Percentiles rank a stretch among this genome's conserved stretches.
These are phyloP conservation scores for Tardiomyces blankii DNA, from an alignment of 1,139 yeast species.

Conservation along the genomic window DNA sequence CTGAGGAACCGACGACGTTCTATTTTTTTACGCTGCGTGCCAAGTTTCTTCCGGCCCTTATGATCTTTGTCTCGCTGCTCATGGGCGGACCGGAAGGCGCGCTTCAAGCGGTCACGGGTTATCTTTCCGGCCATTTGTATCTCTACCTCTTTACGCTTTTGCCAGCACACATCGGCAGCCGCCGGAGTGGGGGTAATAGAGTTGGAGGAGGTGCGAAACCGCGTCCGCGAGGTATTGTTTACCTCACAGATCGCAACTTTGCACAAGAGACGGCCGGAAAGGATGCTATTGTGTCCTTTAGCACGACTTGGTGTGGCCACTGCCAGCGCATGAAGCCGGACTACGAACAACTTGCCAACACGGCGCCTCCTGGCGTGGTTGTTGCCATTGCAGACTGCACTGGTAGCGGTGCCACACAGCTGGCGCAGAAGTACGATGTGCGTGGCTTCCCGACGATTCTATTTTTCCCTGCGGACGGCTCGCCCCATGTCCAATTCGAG, in stretches of 20 bases:
- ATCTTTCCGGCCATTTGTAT: background rate
- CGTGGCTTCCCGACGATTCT: constrained; percentile 43
- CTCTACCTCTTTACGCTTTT: background rate
- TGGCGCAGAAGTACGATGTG: constrained; percentile 35
- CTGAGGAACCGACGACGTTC: background rate
- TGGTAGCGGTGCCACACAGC: constrained; percentile 32
- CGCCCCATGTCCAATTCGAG: constrained; percentile 32
- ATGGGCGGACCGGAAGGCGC: background rate
- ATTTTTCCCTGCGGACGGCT: constrained; percentile 33
- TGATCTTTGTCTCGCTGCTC: background rate
- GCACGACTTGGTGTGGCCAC: constrained; percentile 75
- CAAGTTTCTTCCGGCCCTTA: background rate
- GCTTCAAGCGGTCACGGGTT: background rate
- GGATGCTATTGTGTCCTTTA: constrained; percentile 33
- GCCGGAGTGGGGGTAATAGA: too few relatives aligned
- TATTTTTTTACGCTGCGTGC: background rate
- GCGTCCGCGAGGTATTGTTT: background rate
- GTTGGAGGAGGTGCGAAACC: too few relatives aligned
- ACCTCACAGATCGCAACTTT: constrained; percentile 9
- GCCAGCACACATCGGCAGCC: background rate
- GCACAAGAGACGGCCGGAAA: constrained; percentile 9
- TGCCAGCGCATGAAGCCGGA: constrained; percentile 58
- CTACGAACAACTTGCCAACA: constrained; percentile 46
- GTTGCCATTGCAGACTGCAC: constrained; percentile 41
- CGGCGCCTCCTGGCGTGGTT: constrained; percentile 32